These are phyloP conservation scores for Cyphellophora europaea DNA, from an alignment of 2,329 filamentous ascomycete genomes.

Conservation along the genomic window DNA sequence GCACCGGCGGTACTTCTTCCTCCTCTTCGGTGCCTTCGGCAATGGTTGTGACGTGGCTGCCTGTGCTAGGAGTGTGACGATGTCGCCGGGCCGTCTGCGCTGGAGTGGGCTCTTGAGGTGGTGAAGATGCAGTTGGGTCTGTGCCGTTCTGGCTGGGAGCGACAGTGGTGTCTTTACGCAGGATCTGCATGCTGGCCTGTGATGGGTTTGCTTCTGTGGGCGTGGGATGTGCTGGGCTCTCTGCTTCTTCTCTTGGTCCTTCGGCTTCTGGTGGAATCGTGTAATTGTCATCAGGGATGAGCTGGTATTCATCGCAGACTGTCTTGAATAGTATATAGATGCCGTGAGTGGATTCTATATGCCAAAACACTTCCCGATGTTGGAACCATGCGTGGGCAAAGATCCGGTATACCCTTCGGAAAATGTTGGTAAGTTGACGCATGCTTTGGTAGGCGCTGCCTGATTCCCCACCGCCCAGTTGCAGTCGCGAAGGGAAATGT, in stretches of 20 bases:
- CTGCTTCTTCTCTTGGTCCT: conserved; percentile 53
- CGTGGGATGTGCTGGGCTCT: background rate
- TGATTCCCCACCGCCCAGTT: conserved; percentile 36
- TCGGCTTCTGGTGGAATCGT: conserved; percentile 91
- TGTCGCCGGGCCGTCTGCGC: conserved; percentile 64
- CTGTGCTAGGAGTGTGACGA: conserved; percentile 70
- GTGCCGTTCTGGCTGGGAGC: conserved; percentile 12
- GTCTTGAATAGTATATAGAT: conserved; percentile 96
- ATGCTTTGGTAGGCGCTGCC: conserved; percentile 35
- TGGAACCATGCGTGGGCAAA: conserved; percentile 99
- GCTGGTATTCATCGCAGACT: conserved; percentile 82
- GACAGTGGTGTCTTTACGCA: conserved; percentile 32
- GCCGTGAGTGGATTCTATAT: conserved; percentile 80
- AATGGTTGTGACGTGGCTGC: conserved; percentile 70
- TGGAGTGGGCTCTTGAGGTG: conserved; percentile 2
- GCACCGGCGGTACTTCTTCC: conserved; percentile 17
- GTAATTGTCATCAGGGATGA: conserved; percentile 90
- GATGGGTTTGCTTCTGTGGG: background rate
- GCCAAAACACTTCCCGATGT: conserved; percentile 90
- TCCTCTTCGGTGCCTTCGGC: conserved; percentile 76
- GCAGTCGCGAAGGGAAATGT: conserved; percentile 82
- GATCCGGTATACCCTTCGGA: conserved; percentile 86
- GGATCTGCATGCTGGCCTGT: conserved; percentile 17
- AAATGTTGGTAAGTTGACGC: conserved; percentile 82
- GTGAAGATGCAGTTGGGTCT: background rate